These are phyloP conservation scores for Zoysia pacifica DNA, from an alignment of 176 grass and related monocot genomes.

Conservation along the genomic window DNA sequence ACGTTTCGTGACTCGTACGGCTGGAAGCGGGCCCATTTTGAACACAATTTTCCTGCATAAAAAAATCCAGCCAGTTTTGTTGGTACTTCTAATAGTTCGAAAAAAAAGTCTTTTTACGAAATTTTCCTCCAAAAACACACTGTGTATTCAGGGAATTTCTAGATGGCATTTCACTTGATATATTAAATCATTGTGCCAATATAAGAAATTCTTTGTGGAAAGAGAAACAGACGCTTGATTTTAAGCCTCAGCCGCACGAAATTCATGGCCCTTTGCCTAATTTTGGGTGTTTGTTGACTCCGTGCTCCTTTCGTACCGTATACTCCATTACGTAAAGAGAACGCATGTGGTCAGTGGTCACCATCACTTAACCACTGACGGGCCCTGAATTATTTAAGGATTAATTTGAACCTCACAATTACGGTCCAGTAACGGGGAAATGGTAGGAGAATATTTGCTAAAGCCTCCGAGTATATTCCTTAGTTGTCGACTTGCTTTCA, in stretches of 20 bases:
- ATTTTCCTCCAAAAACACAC: neutral
- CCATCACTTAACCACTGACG: neutral
- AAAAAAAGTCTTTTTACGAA: neutral
- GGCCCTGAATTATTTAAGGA: neutral
- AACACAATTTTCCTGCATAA: neutral
- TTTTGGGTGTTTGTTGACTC: conserved; percentile 14
- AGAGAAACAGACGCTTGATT: neutral
- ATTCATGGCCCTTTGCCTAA: neutral
- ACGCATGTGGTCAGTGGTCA: neutral
- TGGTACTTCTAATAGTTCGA: too few relatives aligned
- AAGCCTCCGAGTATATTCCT: conserved; percentile 16
- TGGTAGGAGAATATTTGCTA: neutral
- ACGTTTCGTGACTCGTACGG: conserved; percentile 15
- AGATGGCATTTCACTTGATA: too few relatives aligned
- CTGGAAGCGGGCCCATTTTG: neutral
- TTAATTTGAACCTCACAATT: conserved; percentile 24
- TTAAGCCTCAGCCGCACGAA: neutral
- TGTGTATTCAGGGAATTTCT: too few relatives aligned
- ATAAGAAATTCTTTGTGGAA: neutral
- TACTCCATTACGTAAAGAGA: neutral
- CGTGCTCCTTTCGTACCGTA: neutral
- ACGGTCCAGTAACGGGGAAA: neutral
- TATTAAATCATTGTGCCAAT: too few relatives aligned
- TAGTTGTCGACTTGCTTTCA: neutral
- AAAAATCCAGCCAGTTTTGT: neutral